A percentile compares a stretch with the other conserved stretches of the same genome.
Conservation (phyloP, 2,329 filamentous ascomycete genomes). For the Botrytis sinoallii region DNA sequence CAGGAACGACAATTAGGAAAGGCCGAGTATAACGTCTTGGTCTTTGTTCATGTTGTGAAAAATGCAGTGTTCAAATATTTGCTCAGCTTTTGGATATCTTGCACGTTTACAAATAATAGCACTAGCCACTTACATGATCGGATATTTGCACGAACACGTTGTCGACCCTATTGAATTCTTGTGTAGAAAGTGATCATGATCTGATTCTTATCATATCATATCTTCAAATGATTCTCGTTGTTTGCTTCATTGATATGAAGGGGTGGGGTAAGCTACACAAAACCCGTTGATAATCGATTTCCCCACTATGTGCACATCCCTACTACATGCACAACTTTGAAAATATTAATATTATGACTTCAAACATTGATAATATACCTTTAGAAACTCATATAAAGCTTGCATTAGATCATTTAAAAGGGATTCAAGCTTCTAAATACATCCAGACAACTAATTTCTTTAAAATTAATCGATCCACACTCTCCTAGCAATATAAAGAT, state of each 20-base stretch:
- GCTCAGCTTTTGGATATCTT: slow-evolving; percentile 1
- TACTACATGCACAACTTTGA: too few species aligned
- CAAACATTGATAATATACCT: too few species aligned
- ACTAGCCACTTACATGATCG: neutral
- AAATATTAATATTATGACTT: too few species aligned
- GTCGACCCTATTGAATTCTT: neutral
- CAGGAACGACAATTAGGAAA: slow-evolving; percentile 8
- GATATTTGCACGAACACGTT: slow-evolving; percentile 3
- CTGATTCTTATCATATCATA: neutral
- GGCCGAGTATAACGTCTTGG: neutral
- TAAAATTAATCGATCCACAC: too few species aligned
- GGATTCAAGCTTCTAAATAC: too few species aligned
- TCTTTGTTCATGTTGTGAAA: slow-evolving; percentile 14
- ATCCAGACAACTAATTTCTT: too few species aligned
- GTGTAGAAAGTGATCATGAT: neutral
- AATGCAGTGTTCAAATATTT: slow-evolving; percentile 17
- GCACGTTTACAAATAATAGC: neutral
- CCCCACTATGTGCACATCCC: too few species aligned
- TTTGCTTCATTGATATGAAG: neutral
- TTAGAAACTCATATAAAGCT: too few species aligned
- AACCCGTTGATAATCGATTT: neutral
- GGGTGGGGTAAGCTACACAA: neutral
- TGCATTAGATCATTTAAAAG: too few species aligned
- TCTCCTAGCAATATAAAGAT: too few species aligned
- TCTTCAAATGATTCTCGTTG: neutral